Percentiles rank a stretch among this genome's conserved stretches.
These are phyloP conservation scores for Metroxylon sagu DNA, from an alignment of 176 grass and related monocot species.

Conservation along the genomic window DNA sequence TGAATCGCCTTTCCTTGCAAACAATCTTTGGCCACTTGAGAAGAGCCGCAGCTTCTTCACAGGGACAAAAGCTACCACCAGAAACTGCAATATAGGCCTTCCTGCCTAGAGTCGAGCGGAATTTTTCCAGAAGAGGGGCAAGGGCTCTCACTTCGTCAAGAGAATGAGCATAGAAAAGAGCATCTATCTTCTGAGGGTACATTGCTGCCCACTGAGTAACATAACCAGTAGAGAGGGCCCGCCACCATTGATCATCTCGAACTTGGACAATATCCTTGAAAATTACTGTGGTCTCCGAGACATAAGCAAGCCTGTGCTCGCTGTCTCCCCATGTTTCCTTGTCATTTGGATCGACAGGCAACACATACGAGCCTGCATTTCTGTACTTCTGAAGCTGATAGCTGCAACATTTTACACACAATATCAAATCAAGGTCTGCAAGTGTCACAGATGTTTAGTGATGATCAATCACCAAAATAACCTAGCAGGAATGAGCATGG, in stretches of 20 bases:
- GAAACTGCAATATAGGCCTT: conserved; percentile 87
- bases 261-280: conserved; percentile 93
- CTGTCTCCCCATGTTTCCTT: conserved; percentile 97
- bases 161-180: conserved; percentile 86
- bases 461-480: too few species aligned
- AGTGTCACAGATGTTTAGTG: too few species aligned
- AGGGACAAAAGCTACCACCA: conserved; percentile 60
- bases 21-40: conserved; percentile 85
- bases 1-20: conserved; percentile 92
- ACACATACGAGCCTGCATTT: conserved; percentile 68
- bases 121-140: conserved; percentile 66
- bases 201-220: conserved; percentile 95
- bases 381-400: conserved; percentile 99
- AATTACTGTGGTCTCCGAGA: conserved; percentile 82
- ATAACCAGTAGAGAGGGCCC: conserved; percentile 73
- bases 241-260: conserved; percentile 97
- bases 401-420: conserved; percentile 11
- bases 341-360: conserved; percentile 67
- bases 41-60: conserved; percentile 47
- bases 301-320: conserved; percentile 87
- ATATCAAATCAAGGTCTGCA: too few species aligned
- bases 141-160: conserved; percentile 53
- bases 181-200: conserved; percentile 89
- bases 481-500: too few species aligned
- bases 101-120: conserved; percentile 35